These are phyloP conservation scores for Penicillium corylophilum DNA, from an alignment of 2,329 filamentous ascomycete species.

Conservation along the genomic window DNA sequence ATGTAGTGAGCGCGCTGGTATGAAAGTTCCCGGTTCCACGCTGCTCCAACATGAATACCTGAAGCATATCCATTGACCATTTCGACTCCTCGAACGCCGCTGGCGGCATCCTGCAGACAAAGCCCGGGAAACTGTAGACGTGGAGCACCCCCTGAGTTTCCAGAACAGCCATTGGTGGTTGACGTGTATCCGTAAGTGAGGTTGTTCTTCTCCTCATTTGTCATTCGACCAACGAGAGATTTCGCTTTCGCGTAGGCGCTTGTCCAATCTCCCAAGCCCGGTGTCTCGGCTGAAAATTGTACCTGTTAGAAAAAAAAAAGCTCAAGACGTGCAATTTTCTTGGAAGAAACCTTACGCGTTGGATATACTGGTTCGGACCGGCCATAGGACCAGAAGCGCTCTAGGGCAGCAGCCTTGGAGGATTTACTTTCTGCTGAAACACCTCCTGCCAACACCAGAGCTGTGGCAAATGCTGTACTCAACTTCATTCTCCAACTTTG, in stretches of 20 bases:
- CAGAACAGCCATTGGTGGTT: slow-evolving; percentile 15
- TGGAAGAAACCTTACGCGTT: too few species aligned
- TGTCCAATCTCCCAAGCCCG: slow-evolving; percentile 18
- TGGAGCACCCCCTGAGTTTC: slow-evolving; percentile 11
- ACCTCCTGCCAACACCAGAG: too few species aligned
- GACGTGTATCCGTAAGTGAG: slow-evolving; percentile 16
- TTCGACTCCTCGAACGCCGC: slow-evolving; percentile 42
- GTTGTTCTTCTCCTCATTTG: slow-evolving; percentile 24
- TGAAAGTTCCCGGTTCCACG: too few species aligned
- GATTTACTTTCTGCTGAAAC: too few species aligned
- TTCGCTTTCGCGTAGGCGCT: slow-evolving; percentile 16
- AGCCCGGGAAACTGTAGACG: slow-evolving; percentile 41
- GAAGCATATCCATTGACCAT: slow-evolving; percentile 45
- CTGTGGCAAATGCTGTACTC: too few species aligned
- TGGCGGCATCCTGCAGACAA: slow-evolving; percentile 43
- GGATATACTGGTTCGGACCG: too few species aligned
- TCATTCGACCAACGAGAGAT: slow-evolving; percentile 15
- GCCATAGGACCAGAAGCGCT: too few species aligned
- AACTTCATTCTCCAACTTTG: too few species aligned
- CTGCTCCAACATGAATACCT: slow-evolving; percentile 38
- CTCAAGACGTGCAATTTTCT: too few species aligned
- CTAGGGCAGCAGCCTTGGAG: too few species aligned
- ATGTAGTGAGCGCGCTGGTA: slow-evolving; percentile 52
- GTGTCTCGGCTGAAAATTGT: not conserved
- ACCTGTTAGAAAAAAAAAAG: too few species aligned